Evolutionary conservation across 2,329 filamentous ascomycete species (phyloP), one percentile per base, ranked within the genome.

Genomic region (Monilinia vaccinii-corymbosi): DNA sequence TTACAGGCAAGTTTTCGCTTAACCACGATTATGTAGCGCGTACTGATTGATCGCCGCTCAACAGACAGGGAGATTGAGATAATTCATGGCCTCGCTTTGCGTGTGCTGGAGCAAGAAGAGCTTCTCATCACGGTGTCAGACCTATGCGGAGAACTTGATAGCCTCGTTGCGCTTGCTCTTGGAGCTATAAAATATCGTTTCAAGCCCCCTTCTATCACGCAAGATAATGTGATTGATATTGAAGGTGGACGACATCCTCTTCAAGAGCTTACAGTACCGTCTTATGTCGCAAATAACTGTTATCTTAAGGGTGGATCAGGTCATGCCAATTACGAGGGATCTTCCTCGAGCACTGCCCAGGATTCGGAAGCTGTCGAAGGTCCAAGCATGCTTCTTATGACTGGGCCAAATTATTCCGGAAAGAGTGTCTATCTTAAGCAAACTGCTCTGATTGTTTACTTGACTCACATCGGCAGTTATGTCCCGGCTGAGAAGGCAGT

Each of bases 381-480:
- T 3, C 84, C 88, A 14, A 90, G 82, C 64, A 87, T 91, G 75
- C 72, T 97, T 14, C 76, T 97, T 7, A 74, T 99, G 68, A 97
- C 94, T 0, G 94, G 94, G 0, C 92, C 94, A 5, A 99, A 99
- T 67, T 95, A 94, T 71, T 97, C 94, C 0, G 94, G 94, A 0
- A 99, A 99, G 73, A 97, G 91, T 67, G 84, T 97, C 0, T 97
- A 96, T 73, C 80, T 97, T 70, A 99, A 96, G 73, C 93, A 99
- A 72, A 83, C 90, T 36, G 94, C 92, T 5, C 76, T 97, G 53
- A 94, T 96, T 61, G 86, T 96, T 16, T 97, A 94, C 70, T 81
- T 99, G 73, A 90, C 94, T 0, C 94, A 99, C 70, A 83, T 96
- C 57, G 94, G 94, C 56, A 93, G 91, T 71, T 97, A 89, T 71